A percentile compares a stretch with the other conserved stretches of the same genome.
phyloP scores from a whole-genome alignment of 768 basidiomycete genomes.

The Mycena filopes region DNA sequence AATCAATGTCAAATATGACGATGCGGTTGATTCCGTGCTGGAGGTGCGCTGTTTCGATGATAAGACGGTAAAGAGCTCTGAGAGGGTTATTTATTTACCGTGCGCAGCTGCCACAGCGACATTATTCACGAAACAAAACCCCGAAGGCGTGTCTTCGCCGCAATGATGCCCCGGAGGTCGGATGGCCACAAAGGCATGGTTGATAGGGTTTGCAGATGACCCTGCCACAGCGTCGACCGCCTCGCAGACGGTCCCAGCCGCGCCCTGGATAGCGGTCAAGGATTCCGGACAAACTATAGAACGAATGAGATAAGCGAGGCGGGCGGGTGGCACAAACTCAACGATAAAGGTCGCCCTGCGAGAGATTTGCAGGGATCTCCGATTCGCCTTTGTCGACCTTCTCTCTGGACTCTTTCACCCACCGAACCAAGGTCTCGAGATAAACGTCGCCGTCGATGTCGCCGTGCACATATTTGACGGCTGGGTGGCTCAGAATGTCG shows the following conservation, averaged over 20 bases:
- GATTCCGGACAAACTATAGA: slow-evolving; percentile 80
- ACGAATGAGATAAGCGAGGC: neutral
- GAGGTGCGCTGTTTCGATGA: slow-evolving; percentile 72
- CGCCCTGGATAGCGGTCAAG: slow-evolving; percentile 81
- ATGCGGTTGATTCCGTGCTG: slow-evolving; percentile 80
- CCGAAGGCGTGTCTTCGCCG: slow-evolving; percentile 87
- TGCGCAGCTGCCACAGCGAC: slow-evolving; percentile 91
- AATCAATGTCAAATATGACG: slow-evolving; percentile 91
- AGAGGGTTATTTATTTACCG: slow-evolving; percentile 59
- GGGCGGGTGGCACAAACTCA: slow-evolving; percentile 6
- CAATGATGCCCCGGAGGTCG: slow-evolving; percentile 96
- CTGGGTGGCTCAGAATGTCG: slow-evolving; percentile 67
- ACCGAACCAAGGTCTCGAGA: slow-evolving; percentile 68
- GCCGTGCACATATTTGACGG: slow-evolving; percentile 80
- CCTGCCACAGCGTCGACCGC: slow-evolving; percentile 79
- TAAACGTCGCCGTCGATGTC: slow-evolving; percentile 75
- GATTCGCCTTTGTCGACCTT: slow-evolving; percentile 71
- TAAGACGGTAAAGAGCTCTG: neutral
- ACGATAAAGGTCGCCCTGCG: slow-evolving; percentile 91
- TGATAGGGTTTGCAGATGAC: slow-evolving; percentile 34
- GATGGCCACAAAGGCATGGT: slow-evolving; percentile 84
- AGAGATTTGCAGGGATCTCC: slow-evolving; percentile 78
- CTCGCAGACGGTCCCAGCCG: slow-evolving; percentile 86
- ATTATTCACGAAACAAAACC: slow-evolving; percentile 97
- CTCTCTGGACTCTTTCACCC: slow-evolving; percentile 67